phyloP scores from a whole-genome alignment of 2,329 filamentous ascomycete species.

The Pyricularia sp. region DNA sequence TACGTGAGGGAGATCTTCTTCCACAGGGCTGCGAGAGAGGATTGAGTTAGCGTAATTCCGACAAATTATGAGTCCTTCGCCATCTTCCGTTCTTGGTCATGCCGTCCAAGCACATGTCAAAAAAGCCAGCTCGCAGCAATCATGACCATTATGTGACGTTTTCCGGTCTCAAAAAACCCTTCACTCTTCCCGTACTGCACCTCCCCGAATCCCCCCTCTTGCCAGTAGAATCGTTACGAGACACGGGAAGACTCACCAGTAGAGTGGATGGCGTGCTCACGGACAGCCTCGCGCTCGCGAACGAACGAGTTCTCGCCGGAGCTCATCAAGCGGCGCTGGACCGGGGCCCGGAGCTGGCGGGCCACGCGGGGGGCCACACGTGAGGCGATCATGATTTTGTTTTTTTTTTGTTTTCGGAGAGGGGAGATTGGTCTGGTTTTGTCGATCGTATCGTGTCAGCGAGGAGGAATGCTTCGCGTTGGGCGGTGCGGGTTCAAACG shows the following conservation, averaged over 20 bases:
- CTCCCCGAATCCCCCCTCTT: no score
- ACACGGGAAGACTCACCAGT: conserved; percentile 70
- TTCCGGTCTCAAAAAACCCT: background rate
- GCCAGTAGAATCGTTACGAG: no score
- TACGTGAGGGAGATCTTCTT: conserved; percentile 95
- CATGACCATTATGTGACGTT: background rate
- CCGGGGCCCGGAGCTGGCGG: conserved; percentile 43
- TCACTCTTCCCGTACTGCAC: background rate
- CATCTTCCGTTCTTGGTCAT: background rate
- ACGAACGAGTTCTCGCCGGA: conserved; percentile 80
- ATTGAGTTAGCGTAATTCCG: background rate
- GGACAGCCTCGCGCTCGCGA: conserved; percentile 81
- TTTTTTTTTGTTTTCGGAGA: background rate
- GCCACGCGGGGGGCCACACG: conserved; percentile 55
- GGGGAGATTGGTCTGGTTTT: background rate
- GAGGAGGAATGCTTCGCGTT: background rate
- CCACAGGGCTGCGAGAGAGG: conserved; percentile 66
- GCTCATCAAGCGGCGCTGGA: conserved; percentile 8
- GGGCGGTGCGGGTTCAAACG: background rate
- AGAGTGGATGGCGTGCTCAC: conserved; percentile 78
- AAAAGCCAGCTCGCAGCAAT: background rate
- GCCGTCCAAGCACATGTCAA: background rate
- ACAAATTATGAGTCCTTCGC: background rate
- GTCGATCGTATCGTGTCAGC: background rate
- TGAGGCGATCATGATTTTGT: conserved; percentile 50